Evolutionary conservation across 2,329 filamentous ascomycete genomes (phyloP).

Genomic region (Diplocarpon rosae): DNA sequence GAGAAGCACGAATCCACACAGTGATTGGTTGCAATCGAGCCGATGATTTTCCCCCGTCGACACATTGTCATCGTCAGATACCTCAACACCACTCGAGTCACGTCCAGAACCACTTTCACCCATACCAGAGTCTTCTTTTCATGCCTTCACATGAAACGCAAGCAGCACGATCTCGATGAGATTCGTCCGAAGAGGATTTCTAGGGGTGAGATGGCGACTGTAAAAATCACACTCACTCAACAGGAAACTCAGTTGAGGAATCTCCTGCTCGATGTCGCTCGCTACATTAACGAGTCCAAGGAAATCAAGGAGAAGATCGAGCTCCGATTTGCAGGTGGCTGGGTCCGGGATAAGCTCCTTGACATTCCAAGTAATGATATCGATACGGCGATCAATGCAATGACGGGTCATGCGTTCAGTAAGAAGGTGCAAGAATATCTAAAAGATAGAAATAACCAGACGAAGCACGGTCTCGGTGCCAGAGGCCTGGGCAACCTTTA

Average conservation of each 20-base stretch:
- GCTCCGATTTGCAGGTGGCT: constrained; percentile 73
- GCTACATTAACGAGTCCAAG: constrained; percentile 47
- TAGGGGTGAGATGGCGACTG: constrained; percentile 17
- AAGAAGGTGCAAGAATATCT: constrained; percentile 58
- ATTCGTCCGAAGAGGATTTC: constrained; percentile 10
- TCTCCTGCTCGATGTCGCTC: constrained; percentile 75
- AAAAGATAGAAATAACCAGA: constrained; percentile 44
- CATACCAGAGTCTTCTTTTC: constrained; percentile 10
- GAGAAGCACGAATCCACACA: too few species aligned
- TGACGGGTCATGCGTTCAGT: constrained; percentile 74
- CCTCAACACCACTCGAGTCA: constrained; percentile 14
- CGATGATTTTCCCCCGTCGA: constrained; percentile 9
- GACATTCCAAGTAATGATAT: constrained; percentile 67
- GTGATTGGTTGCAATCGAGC: neutral
- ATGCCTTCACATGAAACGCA: constrained; percentile 22
- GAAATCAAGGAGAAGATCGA: constrained; percentile 44
- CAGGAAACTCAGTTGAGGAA: constrained; percentile 61
- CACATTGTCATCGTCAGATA: constrained; percentile 1
- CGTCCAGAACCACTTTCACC: constrained; percentile 10
- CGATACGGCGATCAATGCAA: constrained; percentile 73
- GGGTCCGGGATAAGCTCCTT: constrained; percentile 78
- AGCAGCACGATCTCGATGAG: constrained; percentile 27
- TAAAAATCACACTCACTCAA: constrained; percentile 47
- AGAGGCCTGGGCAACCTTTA: constrained; percentile 65
- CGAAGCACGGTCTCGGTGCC: constrained; percentile 46